phyloP scores from a whole-genome alignment of 176 grass and related monocot genomes.

The Oropetium thomaeum region DNA sequence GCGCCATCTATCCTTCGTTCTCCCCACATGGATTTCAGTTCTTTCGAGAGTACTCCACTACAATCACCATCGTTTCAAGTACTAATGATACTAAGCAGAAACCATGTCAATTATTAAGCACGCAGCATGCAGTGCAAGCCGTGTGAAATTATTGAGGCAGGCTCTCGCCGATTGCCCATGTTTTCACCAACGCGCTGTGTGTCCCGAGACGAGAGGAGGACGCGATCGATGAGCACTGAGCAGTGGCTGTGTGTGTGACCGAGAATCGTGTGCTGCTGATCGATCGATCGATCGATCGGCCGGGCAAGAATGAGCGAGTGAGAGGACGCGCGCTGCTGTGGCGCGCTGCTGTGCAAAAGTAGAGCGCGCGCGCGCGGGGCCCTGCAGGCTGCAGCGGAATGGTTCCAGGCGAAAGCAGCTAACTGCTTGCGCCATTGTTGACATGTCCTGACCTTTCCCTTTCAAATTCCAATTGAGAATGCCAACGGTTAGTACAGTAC shows the following conservation, averaged over 20 bases:
- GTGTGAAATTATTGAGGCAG: too few relatives aligned
- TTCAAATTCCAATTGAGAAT: constrained; percentile 26
- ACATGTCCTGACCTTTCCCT: constrained; percentile 16
- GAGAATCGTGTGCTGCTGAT: too few relatives aligned
- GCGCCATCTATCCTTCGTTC: not conserved
- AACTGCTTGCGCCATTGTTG: constrained; percentile 27
- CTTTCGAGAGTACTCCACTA: not conserved
- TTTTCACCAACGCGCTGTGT: too few relatives aligned
- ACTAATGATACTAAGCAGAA: not conserved
- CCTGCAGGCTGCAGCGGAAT: constrained; percentile 1
- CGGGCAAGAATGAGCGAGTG: not conserved
- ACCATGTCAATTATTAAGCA: not conserved
- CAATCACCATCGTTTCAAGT: not conserved
- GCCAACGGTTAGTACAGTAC: constrained; percentile 19
- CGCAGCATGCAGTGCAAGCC: too few relatives aligned
- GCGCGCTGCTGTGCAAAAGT: constrained; percentile 2
- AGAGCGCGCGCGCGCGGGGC: not conserved
- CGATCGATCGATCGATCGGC: too few relatives aligned
- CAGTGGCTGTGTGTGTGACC: too few relatives aligned
- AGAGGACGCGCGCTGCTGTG: not conserved
- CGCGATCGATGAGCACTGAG: too few relatives aligned
- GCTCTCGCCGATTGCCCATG: too few relatives aligned
- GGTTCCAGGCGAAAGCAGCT: constrained; percentile 39
- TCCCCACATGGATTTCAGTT: too few relatives aligned
- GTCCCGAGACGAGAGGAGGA: too few relatives aligned